Percentiles rank a stretch among this genome's conserved stretches.
Conservation (phyloP, 257 asterid species). For the Mentha longifolia region DNA sequence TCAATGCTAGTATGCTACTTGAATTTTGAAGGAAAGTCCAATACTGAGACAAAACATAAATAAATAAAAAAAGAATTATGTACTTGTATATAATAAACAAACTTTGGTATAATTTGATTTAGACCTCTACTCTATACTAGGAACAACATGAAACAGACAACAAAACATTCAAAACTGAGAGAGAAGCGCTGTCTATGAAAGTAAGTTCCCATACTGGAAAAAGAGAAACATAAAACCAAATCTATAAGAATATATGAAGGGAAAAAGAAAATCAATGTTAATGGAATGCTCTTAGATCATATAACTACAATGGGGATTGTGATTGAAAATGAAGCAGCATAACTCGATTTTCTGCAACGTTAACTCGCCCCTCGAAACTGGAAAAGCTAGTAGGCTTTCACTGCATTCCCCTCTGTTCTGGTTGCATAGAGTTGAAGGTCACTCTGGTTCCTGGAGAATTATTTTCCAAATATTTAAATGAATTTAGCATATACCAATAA, state of each 20-base stretch:
- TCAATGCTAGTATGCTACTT: neutral
- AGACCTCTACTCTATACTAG: slow-evolving; percentile 18
- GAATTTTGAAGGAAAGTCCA: neutral
- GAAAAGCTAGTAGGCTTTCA: slow-evolving; percentile 14
- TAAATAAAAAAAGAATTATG: no score
- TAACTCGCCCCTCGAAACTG: slow-evolving; percentile 32
- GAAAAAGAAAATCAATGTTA: slow-evolving; percentile 26
- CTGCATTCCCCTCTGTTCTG: neutral
- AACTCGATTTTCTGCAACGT: slow-evolving; percentile 42
- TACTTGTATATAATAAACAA: neutral
- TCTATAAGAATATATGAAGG: slow-evolving; percentile 5
- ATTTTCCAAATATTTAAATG: neutral
- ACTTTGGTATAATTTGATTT: neutral
- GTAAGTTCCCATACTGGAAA: slow-evolving; percentile 3
- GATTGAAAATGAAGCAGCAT: slow-evolving; percentile 34
- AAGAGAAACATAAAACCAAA: neutral
- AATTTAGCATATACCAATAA: neutral
- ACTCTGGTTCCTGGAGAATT: neutral
- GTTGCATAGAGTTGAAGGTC: neutral
- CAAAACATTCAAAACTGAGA: slow-evolving; percentile 11
- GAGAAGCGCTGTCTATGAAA: slow-evolving; percentile 18
- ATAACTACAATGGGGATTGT: slow-evolving; percentile 22
- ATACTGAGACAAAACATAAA: neutral
- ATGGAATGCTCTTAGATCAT: slow-evolving; percentile 22
- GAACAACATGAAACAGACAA: slow-evolving; percentile 28